Percentiles rank a stretch among this genome's conserved stretches.
Conservation (phyloP, 2,329 filamentous ascomycete genomes). For the Aureobasidium sp. region DNA sequence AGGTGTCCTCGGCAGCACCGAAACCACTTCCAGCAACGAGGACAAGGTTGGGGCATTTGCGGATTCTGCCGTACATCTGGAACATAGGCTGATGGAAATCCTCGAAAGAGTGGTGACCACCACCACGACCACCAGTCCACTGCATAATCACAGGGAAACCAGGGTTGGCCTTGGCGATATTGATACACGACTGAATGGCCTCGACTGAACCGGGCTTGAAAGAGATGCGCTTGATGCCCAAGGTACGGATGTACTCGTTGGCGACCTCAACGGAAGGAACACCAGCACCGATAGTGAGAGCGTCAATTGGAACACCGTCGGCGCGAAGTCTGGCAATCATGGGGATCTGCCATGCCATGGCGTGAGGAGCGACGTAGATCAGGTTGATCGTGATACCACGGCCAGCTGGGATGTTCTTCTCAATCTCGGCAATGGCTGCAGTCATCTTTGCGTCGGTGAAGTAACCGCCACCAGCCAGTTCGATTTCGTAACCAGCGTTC, state of each 20-base stretch:
- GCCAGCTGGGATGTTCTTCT: conserved; percentile 73
- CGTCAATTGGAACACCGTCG: conserved; percentile 85
- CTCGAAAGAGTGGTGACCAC: conserved; percentile 90
- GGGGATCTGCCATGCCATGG: conserved; percentile 90
- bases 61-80: conserved; percentile 83
- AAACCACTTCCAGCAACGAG: conserved; percentile 88
- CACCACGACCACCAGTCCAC: conserved; percentile 91
- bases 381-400: conserved; percentile 85
- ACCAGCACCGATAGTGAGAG: conserved; percentile 85
- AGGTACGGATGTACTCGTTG: conserved; percentile 86
- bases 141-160: conserved; percentile 88
- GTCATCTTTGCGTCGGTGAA: conserved; percentile 79
- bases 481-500: conserved; percentile 92
- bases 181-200: conserved; percentile 81
- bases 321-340: conserved; percentile 71
- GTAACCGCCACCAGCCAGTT: conserved; percentile 84
- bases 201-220: conserved; percentile 92
- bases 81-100: conserved; percentile 91
- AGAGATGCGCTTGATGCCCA: conserved; percentile 85
- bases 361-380: conserved; percentile 83
- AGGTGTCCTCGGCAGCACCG: conserved; percentile 81
- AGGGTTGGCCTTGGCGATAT: conserved; percentile 90
- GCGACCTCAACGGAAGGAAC: conserved; percentile 91
- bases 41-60: conserved; percentile 78
- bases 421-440: conserved; percentile 74